Evolutionary conservation across 441 rosid genomes (phyloP).

Genomic region (Brassica hybrid): DNA sequence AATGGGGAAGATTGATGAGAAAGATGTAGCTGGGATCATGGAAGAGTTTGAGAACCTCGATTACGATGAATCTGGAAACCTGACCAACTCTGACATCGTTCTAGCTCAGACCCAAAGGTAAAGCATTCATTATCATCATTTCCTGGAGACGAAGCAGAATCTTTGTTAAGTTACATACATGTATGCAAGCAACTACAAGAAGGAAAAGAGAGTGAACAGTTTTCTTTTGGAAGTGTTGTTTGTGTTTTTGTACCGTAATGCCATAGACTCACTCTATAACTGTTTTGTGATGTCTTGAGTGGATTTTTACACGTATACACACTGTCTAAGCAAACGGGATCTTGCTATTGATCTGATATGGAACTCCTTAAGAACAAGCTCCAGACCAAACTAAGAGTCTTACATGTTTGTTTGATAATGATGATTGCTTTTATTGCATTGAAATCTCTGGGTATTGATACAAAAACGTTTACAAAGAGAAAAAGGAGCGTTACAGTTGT

Average conservation of each 20-base stretch:
- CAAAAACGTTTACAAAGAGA: slow-evolving; percentile 26
- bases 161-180: neutral
- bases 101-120: slow-evolving; percentile 39
- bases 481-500: slow-evolving; percentile 24
- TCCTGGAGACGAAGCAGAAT: neutral
- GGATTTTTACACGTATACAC: slow-evolving; percentile 5
- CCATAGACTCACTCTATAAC: slow-evolving; percentile 14
- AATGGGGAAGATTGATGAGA: slow-evolving; percentile 71
- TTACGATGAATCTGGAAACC: slow-evolving; percentile 59
- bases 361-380: too few relatives aligned
- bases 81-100: slow-evolving; percentile 53
- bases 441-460: slow-evolving; percentile 18
- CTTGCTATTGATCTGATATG: neutral
- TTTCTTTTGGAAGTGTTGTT: slow-evolving; percentile 2
- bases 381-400: too few relatives aligned
- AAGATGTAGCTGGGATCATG: slow-evolving; percentile 55
- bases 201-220: slow-evolving; percentile 5
- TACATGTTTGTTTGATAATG: too few relatives aligned
- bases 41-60: slow-evolving; percentile 67
- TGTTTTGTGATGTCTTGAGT: slow-evolving; percentile 28
- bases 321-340: slow-evolving; percentile 6
- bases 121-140: slow-evolving; percentile 1
- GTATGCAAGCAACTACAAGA: neutral
- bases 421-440: slow-evolving; percentile 8
- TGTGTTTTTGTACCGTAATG: slow-evolving; percentile 22